Base-by-base conservation (phyloP, 495 filamentous ascomycete genomes). In the Geoglossum glabrum region DNA sequence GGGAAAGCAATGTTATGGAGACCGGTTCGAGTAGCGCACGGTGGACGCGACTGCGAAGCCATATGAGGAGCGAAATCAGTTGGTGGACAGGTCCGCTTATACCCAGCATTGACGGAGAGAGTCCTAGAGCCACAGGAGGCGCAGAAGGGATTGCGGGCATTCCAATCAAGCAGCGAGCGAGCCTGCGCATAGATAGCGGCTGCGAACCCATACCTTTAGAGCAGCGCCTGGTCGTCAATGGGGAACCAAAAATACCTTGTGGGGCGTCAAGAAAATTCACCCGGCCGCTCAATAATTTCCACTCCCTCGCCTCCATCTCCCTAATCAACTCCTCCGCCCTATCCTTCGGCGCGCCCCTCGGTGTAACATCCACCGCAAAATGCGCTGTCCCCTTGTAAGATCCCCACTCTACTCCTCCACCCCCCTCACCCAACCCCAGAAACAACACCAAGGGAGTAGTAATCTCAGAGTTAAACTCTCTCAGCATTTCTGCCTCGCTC, bases 131-230 rank as follows among this genome's bases (percentile, higher is more conserved):
- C 90, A 71, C 92, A 95, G 56, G 81, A 80, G 10, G 80, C 87
- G 69, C 92, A 98, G 72, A 87, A 97, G 36, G 81, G 86, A 65
- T 95, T 96, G 49, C 90, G 84, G 52, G 74, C 77, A 70, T 98
- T 97, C 92, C 92, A 98, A 71, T 97, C 92, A 30, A 90, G 66
- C 38, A 95, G 70, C n/a, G 86, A 82, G 62, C 90, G 84, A 2
- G 88, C 85, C 65, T 92, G 84, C n/a, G 87, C 93, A 65, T 87
- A 89, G 46, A 93, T 86, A 57, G 89, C 90, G 59, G 87, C 90
- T 89, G 60, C 55, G 27, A 15, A 55, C n/a, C 15, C 26, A 11
- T 28, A 55, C 45, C 33, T 25, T 55, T 57, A 26, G 30, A 60
- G 62, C 38, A 67, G 58, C 54, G 47, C 23, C 58, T 57, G 9